Percentiles rank a stretch among this genome's conserved stretches.
Conservation (phyloP, 2,329 filamentous ascomycete species). For the Aspergillus udagawae region DNA sequence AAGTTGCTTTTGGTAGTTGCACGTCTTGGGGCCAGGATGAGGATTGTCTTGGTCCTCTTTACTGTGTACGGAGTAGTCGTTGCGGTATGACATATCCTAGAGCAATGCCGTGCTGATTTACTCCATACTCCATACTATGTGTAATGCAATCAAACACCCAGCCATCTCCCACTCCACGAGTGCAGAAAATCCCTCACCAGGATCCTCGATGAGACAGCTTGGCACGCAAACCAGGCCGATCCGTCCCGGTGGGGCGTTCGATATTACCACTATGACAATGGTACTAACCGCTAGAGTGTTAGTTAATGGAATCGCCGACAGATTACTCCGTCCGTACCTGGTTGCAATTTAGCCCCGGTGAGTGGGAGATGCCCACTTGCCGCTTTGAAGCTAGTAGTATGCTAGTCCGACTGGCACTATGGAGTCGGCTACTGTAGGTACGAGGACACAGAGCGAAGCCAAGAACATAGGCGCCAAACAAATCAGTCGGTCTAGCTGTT, state of each 20-base stretch:
- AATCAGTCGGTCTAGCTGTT: background rate
- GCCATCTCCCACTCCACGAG: background rate
- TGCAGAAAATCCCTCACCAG: constrained; percentile 32
- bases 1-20: too few species aligned
- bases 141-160: background rate
- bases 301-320: background rate
- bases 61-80: too few species aligned
- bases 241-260: constrained; percentile 22
- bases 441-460: constrained; percentile 22
- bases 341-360: constrained; percentile 8
- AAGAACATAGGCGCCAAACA: background rate
- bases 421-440: constrained; percentile 32
- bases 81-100: too few species aligned
- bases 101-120: too few species aligned
- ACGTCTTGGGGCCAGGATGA: too few species aligned
- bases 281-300: background rate
- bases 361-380: constrained; percentile 17
- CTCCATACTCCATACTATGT: background rate
- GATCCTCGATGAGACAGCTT: constrained; percentile 29
- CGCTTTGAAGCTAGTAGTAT: constrained; percentile 5
- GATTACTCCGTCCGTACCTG: background rate
- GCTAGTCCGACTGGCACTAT: constrained; percentile 5
- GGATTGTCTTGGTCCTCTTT: too few species aligned
- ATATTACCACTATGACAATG: background rate
- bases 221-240: constrained; percentile 28